Evolutionary conservation across 208 protist genomes (phyloP).

Genomic region (Acanthamoeba sp.): DNA sequence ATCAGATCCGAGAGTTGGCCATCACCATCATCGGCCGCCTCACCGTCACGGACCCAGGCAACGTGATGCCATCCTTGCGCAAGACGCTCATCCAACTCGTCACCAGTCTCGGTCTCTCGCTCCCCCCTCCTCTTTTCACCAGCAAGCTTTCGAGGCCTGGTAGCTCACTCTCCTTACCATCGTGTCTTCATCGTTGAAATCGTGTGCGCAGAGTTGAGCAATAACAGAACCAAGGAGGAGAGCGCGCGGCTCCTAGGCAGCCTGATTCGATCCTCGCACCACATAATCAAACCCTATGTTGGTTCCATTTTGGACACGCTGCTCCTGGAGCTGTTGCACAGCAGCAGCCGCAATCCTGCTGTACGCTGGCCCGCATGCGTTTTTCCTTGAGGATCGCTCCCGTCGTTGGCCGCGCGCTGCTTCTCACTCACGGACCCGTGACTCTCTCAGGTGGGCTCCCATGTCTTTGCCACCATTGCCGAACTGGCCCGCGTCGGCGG

Average conservation of each 20-base stretch:
- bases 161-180: no score
- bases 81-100: slow-evolving; percentile 94
- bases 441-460: slow-evolving; percentile 76
- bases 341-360: background rate
- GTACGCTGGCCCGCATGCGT: background rate
- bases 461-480: slow-evolving; percentile 89
- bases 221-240: slow-evolving; percentile 89
- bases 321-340: slow-evolving; percentile 86
- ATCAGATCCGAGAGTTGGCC: slow-evolving; percentile 90
- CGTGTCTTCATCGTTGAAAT: no score
- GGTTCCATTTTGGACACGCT: slow-evolving; percentile 89
- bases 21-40: slow-evolving; percentile 93
- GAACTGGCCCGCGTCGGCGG: slow-evolving; percentile 88
- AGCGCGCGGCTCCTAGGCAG: slow-evolving; percentile 87
- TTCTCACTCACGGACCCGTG: background rate
- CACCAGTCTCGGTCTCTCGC: slow-evolving; percentile 90
- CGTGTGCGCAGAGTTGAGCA: slow-evolving; percentile 86
- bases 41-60: slow-evolving; percentile 91
- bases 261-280: slow-evolving; percentile 87
- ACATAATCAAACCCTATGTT: slow-evolving; percentile 92
- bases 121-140: no score
- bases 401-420: no score
- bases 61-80: slow-evolving; percentile 92
- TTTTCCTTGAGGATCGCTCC: no score
- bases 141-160: no score